Conservation (phyloP, 306 rosid genomes). For the Glycine latifolia region DNA sequence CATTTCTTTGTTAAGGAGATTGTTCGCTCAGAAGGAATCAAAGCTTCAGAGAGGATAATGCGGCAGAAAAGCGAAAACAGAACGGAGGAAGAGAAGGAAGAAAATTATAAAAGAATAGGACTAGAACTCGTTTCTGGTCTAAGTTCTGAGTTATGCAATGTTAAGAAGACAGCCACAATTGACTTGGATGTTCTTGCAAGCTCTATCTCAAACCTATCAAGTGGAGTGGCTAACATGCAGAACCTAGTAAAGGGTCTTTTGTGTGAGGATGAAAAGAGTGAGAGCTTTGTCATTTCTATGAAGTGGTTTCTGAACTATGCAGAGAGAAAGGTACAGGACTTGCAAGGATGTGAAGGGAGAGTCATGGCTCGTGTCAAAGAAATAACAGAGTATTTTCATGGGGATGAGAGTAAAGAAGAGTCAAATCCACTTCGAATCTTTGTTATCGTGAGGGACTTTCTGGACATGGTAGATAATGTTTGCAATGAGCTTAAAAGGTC, state of each 20-base stretch:
- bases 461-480: neutral
- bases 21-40: slow-evolving; percentile 8
- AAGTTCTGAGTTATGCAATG: slow-evolving; percentile 1
- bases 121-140: slow-evolving; percentile 4
- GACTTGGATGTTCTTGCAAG: neutral
- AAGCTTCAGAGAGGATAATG: neutral
- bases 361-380: neutral
- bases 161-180: slow-evolving; percentile 11
- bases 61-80: neutral
- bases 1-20: slow-evolving; percentile 24
- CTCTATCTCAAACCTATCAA: neutral
- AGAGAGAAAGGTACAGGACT: neutral
- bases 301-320: neutral
- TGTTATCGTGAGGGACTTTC: slow-evolving; percentile 3
- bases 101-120: neutral
- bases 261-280: neutral
- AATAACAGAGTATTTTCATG: slow-evolving; percentile 11
- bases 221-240: neutral
- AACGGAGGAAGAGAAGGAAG: slow-evolving; percentile 16
- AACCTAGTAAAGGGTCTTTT: neutral
- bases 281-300: neutral
- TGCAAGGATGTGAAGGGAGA: neutral
- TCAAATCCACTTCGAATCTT: slow-evolving; percentile 2
- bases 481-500: slow-evolving; percentile 3
- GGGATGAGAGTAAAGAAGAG: slow-evolving; percentile 14